Percentiles rank a stretch among this genome's conserved stretches.
phyloP scores from a whole-genome alignment of 306 rosid genomes.

The Glycine soja region DNA sequence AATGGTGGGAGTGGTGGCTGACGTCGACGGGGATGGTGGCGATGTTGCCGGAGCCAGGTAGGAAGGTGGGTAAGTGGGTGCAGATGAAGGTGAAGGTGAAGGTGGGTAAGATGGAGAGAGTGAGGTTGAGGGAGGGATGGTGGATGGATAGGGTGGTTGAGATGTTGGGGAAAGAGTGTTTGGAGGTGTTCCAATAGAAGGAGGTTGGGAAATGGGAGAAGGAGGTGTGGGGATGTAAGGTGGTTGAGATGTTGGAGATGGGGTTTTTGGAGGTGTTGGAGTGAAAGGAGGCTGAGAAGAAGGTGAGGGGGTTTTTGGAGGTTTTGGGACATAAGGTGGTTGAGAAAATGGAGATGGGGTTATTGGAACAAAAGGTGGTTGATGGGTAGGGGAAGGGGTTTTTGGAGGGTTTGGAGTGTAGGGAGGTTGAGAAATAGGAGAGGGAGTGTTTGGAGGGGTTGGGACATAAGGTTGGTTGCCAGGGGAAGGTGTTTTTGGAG shows the following conservation, averaged over 20 bases:
- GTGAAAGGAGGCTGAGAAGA: neutral
- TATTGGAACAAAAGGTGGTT: slow-evolving; percentile 26
- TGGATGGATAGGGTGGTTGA: slow-evolving; percentile 44
- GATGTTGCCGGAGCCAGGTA: slow-evolving; percentile 2
- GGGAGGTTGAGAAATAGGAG: neutral
- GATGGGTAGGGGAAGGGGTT: slow-evolving; percentile 25
- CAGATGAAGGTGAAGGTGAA: neutral
- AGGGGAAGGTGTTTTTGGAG: slow-evolving; percentile 32
- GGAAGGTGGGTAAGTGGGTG: slow-evolving; percentile 31
- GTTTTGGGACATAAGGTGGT: neutral
- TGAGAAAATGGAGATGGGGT: neutral
- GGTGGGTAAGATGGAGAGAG: slow-evolving; percentile 33
- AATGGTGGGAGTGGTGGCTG: no score
- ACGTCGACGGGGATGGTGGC: neutral
- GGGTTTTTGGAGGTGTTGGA: slow-evolving; percentile 1
- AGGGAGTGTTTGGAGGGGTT: slow-evolving; percentile 3
- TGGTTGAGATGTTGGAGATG: neutral
- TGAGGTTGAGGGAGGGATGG: slow-evolving; percentile 30
- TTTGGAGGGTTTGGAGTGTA: slow-evolving; percentile 4
- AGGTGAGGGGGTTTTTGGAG: slow-evolving; percentile 27
- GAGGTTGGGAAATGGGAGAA: neutral
- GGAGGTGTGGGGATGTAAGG: slow-evolving; percentile 8
- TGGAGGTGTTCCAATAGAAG: slow-evolving; percentile 1
- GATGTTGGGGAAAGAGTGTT: neutral
- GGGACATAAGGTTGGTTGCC: neutral